Evolutionary conservation across 1,284 basidiomycete species (phyloP).

Genomic region (Trichosporon sp.): DNA sequence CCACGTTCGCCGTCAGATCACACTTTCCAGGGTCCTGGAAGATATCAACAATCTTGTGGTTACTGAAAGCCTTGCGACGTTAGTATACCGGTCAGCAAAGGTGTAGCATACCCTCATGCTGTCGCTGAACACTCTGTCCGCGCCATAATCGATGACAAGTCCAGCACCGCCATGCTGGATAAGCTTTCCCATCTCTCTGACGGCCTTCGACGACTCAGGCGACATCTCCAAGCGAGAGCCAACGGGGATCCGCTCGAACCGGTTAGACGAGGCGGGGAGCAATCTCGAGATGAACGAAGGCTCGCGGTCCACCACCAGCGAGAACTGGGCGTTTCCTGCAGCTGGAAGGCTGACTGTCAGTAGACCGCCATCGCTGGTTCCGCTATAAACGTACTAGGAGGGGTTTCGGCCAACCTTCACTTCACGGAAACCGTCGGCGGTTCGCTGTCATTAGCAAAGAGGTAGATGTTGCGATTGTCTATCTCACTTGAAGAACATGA

Average conservation of each 20-base stretch:
- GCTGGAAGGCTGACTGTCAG: constrained; percentile 14
- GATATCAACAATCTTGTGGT: constrained; percentile 79
- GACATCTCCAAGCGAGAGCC: constrained; percentile 76
- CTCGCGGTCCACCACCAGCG: constrained; percentile 62
- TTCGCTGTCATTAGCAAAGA: constrained; percentile 57
- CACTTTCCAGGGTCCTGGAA: constrained; percentile 81
- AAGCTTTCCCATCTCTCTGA: constrained; percentile 62
- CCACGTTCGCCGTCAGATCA: constrained; percentile 92
- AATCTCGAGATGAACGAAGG: constrained; percentile 64
- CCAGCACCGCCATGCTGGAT: constrained; percentile 62
- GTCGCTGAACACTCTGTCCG: constrained; percentile 62
- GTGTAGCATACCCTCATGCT: constrained; percentile 67
- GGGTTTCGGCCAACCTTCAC: constrained; percentile 63
- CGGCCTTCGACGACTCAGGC: constrained; percentile 63
- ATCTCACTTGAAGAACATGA: constrained; percentile 75
- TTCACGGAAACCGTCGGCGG: constrained; percentile 77
- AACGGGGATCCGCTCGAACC: constrained; percentile 62
- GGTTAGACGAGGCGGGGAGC: constrained; percentile 63
- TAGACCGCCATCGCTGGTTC: too few species aligned
- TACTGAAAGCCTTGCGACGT: constrained; percentile 69
- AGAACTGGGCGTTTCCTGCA: constrained; percentile 50
- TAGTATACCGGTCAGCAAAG: not conserved
- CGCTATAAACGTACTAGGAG: constrained; percentile 19
- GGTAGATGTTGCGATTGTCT: not conserved
- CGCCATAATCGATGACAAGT: constrained; percentile 88